Percentiles rank a stretch among this genome's conserved stretches.
phyloP scores from a whole-genome alignment of 2,329 filamentous ascomycete genomes.

The Lithohypha guttulata region DNA sequence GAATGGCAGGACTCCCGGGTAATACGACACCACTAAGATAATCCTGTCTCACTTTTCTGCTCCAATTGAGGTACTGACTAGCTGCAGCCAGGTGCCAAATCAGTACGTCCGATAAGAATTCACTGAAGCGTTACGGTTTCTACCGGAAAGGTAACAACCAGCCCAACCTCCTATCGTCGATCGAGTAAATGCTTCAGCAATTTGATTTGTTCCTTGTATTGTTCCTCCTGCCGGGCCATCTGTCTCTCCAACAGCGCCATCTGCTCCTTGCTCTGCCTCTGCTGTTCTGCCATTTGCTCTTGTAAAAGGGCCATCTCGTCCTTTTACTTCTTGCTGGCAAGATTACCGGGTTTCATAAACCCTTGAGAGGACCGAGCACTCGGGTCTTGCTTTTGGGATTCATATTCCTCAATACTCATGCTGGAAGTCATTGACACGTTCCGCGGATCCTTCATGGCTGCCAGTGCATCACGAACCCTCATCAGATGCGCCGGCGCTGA shows the following conservation, averaged over 20 bases:
- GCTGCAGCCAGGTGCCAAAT: no score
- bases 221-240: neutral
- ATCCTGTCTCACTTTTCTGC: no score
- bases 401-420: constrained; percentile 7
- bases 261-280: neutral
- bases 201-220: neutral
- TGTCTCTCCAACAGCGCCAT: neutral
- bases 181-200: neutral
- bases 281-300: neutral
- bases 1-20: no score
- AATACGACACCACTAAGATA: no score
- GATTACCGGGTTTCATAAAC: constrained; percentile 4
- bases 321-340: constrained; percentile 1
- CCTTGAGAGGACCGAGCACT: constrained; percentile 2
- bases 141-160: no score
- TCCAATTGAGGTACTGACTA: no score
- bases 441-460: constrained; percentile 5
- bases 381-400: constrained; percentile 6
- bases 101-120: no score
- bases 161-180: neutral
- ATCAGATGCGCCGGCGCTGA: constrained; percentile 8
- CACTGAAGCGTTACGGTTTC: no score
- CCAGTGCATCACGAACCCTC: constrained; percentile 8
- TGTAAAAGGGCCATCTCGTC: neutral
- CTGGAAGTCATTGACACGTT: neutral